Conservation (phyloP, 2,329 filamentous ascomycete species). For the Chaetomium olivaceum region DNA sequence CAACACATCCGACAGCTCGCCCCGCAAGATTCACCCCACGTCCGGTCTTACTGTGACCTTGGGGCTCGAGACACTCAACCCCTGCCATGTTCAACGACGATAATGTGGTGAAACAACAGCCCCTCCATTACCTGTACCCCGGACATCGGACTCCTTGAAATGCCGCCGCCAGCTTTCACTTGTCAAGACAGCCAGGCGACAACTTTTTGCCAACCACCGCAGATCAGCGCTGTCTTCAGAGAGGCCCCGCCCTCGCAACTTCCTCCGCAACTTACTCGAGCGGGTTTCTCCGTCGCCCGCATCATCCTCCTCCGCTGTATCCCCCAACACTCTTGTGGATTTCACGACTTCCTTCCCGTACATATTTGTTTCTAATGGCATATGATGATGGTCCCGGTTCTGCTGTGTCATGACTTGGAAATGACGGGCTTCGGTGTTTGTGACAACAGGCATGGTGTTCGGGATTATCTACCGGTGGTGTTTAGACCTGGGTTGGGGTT, state of each 20-base stretch:
- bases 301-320: background rate
- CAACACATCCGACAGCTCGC: background rate
- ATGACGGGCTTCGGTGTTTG: background rate
- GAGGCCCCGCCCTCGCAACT: background rate
- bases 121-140: background rate
- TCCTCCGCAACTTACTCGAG: background rate
- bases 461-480: background rate
- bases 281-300: background rate
- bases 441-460: background rate
- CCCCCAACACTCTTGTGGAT: background rate
- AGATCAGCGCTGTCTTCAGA: background rate
- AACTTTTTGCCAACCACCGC: background rate
- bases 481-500: background rate
- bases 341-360: background rate
- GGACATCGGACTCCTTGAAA: background rate
- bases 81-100: background rate
- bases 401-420: background rate
- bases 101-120: background rate
- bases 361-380: background rate
- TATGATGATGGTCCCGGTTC: background rate
- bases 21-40: background rate
- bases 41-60: background rate
- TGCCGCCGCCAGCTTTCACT: background rate
- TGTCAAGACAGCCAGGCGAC: background rate
- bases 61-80: background rate